Percentiles rank a stretch among this genome's conserved stretches.
Evolutionary conservation across 495 filamentous ascomycete species (phyloP).

Genomic region (Aspergillus nidulans): DNA sequence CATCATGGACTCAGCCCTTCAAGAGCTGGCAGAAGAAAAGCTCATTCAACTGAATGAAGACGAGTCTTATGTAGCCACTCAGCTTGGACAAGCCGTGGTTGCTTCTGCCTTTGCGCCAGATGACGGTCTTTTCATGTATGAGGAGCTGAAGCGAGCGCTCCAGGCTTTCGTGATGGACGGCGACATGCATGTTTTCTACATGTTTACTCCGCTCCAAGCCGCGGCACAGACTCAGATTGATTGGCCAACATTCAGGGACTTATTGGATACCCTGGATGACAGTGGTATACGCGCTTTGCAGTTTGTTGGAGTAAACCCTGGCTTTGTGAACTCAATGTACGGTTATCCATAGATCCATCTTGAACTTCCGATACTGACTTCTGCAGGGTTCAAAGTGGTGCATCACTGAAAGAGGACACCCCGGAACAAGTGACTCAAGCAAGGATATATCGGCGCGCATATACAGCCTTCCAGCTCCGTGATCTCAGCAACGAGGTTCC

Average conservation of each 20-base stretch:
- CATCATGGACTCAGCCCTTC: constrained; percentile 52
- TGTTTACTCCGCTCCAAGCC: constrained; percentile 65
- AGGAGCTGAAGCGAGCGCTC: constrained; percentile 63
- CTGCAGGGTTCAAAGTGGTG: constrained; percentile 63
- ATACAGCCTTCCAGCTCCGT: constrained; percentile 73
- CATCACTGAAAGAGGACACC: constrained; percentile 58
- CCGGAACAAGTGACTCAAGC: constrained; percentile 54
- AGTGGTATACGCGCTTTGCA: constrained; percentile 64
- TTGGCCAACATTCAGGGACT: constrained; percentile 68
- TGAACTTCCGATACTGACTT: constrained; percentile 23
- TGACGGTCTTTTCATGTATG: constrained; percentile 71
- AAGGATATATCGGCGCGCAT: constrained; percentile 71
- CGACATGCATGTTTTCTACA: constrained; percentile 81
- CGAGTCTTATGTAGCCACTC: constrained; percentile 56
- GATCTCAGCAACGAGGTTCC: constrained; percentile 79
- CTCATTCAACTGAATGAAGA: constrained; percentile 36
- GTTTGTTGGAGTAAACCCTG: constrained; percentile 66
- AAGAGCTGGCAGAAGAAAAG: constrained; percentile 40
- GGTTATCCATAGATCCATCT: neutral
- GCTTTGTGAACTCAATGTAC: constrained; percentile 68
- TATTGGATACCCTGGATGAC: constrained; percentile 66
- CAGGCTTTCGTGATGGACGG: constrained; percentile 78
- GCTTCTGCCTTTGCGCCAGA: constrained; percentile 69
- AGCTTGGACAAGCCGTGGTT: constrained; percentile 67
- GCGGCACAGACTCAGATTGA: constrained; percentile 52